A percentile compares a stretch with the other conserved stretches of the same genome.
Conservation (phyloP, 495 filamentous ascomycete genomes). For the Penicillium diatomitis region DNA sequence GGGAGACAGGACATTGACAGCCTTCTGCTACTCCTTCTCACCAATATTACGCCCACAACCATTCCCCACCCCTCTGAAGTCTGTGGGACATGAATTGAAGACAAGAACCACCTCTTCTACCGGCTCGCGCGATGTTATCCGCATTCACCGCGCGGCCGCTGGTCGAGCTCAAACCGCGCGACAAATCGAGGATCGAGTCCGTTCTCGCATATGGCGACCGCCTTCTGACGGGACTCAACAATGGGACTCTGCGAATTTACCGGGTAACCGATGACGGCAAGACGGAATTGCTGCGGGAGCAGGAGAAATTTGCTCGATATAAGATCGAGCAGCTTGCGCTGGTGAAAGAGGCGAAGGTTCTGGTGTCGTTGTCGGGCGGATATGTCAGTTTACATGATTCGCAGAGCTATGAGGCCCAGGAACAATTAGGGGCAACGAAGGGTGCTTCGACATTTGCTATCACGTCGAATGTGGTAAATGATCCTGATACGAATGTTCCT, state of each 20-base stretch:
- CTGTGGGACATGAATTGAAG: slow-evolving; percentile 11
- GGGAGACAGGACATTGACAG: neutral
- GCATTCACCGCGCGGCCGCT: slow-evolving; percentile 94
- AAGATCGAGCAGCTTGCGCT: slow-evolving; percentile 87
- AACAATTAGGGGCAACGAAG: slow-evolving; percentile 72
- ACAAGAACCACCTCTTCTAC: neutral
- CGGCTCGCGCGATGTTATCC: slow-evolving; percentile 65
- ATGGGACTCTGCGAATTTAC: slow-evolving; percentile 82
- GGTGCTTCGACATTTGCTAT: slow-evolving; percentile 86
- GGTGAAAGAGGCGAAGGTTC: slow-evolving; percentile 85
- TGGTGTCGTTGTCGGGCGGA: slow-evolving; percentile 83
- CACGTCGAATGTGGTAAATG: slow-evolving; percentile 88
- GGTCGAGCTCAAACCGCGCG: slow-evolving; percentile 88
- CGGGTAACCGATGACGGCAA: slow-evolving; percentile 64
- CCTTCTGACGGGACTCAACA: slow-evolving; percentile 83
- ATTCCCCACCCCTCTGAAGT: neutral
- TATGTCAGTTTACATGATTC: slow-evolving; percentile 84
- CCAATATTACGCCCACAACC: too few species aligned
- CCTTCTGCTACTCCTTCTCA: slow-evolving; percentile 17
- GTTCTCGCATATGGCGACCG: slow-evolving; percentile 88
- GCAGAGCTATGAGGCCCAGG: slow-evolving; percentile 68
- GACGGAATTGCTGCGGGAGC: slow-evolving; percentile 79
- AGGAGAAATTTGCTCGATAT: slow-evolving; percentile 85
- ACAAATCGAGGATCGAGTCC: slow-evolving; percentile 93
- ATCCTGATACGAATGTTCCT: slow-evolving; percentile 73